Base-by-base conservation (phyloP, 139 green algal species). In the Chlorella sp. region DNA sequence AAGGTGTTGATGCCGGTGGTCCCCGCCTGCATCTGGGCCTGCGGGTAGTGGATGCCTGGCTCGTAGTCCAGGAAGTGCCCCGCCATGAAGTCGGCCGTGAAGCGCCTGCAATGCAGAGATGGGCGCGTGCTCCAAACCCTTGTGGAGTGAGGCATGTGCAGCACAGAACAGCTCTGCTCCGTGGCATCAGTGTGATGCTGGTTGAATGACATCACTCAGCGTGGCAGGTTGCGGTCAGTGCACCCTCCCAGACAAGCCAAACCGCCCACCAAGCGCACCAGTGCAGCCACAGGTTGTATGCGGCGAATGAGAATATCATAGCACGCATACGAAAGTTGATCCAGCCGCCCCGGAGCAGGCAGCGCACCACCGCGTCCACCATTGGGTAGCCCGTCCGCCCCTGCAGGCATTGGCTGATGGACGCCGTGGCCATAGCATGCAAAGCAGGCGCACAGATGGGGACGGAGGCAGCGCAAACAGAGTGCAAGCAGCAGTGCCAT, bases 1-100 rank as follows among this genome's bases (percentile, higher is more conserved):
- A 78, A 78, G 23, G 38, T 34, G 41, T 78, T 78, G 71, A 78
- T 78, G 71, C 71, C 71, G 38, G 71, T 78, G 39, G 71, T 78
- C 26, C 71, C 71, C 25, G 38, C 28, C 39, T 78, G 71, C 71
- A 78, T 78, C 71, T 78, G 71, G 3, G 71, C 71, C 26, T 78
- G 71, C 3, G 71, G 71, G 28, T 62, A 78, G 23, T 78, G 71
- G 12, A 78, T 78, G 0, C 71, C 71, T 0, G 71, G 71, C 71
- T 78, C 71, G 12, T 78, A 78, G 30, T 78, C 71, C 0, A 78
- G 17, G 71, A 78, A 78, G 71, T 78, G 71, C 5, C 18, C 20
- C 25, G 71, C 71, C 71, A 78, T 41, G 41, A 78, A 78, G 41
- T 78, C 71, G 15, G 41, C 71, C 4, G 71, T 78, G 71, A 78